These are phyloP conservation scores for Tolypocladium inflatum DNA, from an alignment of 2,329 filamentous ascomycete genomes.

Conservation along the genomic window DNA sequence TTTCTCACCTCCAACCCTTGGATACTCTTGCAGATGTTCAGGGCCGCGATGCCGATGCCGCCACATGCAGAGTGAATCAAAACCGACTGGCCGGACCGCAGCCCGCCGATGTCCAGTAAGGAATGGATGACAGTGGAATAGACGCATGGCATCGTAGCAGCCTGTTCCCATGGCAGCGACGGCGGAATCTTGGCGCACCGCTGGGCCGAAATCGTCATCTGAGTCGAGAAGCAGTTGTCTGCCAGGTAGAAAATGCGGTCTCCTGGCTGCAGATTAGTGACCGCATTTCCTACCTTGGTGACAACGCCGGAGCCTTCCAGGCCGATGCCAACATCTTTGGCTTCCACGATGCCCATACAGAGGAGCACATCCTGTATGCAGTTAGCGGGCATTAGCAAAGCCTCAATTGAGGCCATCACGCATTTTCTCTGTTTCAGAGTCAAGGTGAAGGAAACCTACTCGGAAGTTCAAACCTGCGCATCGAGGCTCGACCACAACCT, in stretches of 20 bases:
- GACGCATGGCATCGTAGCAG: conserved; percentile 21
- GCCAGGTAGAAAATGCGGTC: conserved; percentile 17
- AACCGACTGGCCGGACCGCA: conserved; percentile 9
- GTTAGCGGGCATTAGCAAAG: too few relatives aligned
- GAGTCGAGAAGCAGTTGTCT: conserved; percentile 14
- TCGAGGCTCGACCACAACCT: too few relatives aligned
- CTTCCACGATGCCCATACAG: too few relatives aligned
- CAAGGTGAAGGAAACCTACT: too few relatives aligned
- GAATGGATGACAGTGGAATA: conserved; percentile 20
- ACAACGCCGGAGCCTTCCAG: too few relatives aligned
- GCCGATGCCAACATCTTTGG: too few relatives aligned
- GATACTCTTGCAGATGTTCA: conserved; percentile 12
- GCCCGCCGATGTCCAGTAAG: conserved; percentile 1
- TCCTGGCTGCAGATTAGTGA: conserved; percentile 16
- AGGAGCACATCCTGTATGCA: too few relatives aligned
- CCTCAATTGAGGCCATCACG: too few relatives aligned
- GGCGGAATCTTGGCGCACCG: conserved; percentile 20
- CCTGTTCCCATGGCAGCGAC: conserved; percentile 20
- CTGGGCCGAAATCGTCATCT: conserved; percentile 10
- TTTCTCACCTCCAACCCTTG: conserved; percentile 9
- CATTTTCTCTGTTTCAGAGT: too few relatives aligned
- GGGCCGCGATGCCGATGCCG: conserved; percentile 18
- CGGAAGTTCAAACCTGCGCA: too few relatives aligned
- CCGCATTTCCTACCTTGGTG: too few relatives aligned
- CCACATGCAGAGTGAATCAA: conserved; percentile 21